phyloP scores from a whole-genome alignment of 805 yeast genomes.

The Hanseniaspora mollemarum region DNA sequence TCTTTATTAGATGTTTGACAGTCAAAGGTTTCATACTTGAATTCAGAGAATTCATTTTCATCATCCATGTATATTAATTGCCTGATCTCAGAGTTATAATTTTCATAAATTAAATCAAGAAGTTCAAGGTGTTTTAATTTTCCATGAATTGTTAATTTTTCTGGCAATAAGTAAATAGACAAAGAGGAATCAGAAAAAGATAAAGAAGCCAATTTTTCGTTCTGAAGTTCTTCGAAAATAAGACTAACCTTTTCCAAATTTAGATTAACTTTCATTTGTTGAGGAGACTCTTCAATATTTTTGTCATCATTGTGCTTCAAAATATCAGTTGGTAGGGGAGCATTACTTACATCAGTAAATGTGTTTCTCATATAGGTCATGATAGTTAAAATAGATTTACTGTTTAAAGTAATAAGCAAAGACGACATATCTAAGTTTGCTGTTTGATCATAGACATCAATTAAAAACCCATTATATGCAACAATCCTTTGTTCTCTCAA shows the following conservation, averaged over 20 bases:
- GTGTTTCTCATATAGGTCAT: constrained; percentile 75
- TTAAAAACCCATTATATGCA: constrained; percentile 37
- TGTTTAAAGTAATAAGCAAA: constrained; percentile 58
- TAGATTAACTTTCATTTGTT: constrained; percentile 58
- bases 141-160: constrained; percentile 59
- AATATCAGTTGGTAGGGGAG: constrained; percentile 56
- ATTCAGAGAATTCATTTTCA: constrained; percentile 58
- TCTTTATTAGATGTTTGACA: constrained; percentile 31
- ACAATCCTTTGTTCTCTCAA: constrained; percentile 50
- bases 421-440: constrained; percentile 66
- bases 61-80: constrained; percentile 71
- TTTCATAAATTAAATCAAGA: constrained; percentile 63
- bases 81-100: constrained; percentile 49
- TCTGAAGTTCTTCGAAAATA: constrained; percentile 58
- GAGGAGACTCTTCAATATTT: constrained; percentile 51
- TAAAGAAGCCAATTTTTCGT: constrained; percentile 66
- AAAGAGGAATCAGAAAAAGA: constrained; percentile 63
- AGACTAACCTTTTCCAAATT: constrained; percentile 61
- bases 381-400: constrained; percentile 66
- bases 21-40: constrained; percentile 74
- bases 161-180: constrained; percentile 56
- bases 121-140: constrained; percentile 68
- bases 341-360: constrained; percentile 70
- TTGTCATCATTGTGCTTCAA: constrained; percentile 51
- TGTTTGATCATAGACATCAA: constrained; percentile 68